Percentiles rank a stretch among this genome's conserved stretches.
Conservation (phyloP, 306 rosid genomes). For the Ziziphus jujuba region DNA sequence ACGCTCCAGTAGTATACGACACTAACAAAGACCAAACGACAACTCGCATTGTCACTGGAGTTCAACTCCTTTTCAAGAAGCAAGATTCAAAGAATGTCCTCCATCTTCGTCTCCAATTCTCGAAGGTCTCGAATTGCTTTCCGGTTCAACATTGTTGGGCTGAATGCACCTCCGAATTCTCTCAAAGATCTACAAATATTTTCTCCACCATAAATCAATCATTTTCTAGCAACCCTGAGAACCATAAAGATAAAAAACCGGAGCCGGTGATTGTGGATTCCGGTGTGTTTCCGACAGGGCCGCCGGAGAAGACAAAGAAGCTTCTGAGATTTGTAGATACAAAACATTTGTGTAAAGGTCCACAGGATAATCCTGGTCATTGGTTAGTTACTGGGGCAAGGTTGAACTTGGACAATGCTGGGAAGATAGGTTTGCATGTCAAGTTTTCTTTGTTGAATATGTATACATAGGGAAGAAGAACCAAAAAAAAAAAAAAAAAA, state of each 20-base stretch:
- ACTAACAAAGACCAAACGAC: constrained; percentile 29
- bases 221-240: constrained; percentile 36
- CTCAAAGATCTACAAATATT: constrained; percentile 54
- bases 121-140: constrained; percentile 47
- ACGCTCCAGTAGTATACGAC: constrained; percentile 62
- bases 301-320: constrained; percentile 69
- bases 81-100: constrained; percentile 60
- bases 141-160: constrained; percentile 63
- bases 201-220: constrained; percentile 69
- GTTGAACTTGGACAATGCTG: constrained; percentile 60
- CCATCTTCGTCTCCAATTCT: constrained; percentile 69
- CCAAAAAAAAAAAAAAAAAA: neutral
- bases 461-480: constrained; percentile 22
- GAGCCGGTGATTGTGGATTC: constrained; percentile 62
- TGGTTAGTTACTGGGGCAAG: constrained; percentile 89
- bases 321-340: constrained; percentile 70
- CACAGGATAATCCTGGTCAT: constrained; percentile 84
- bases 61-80: constrained; percentile 65
- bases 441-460: constrained; percentile 70
- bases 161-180: constrained; percentile 42
- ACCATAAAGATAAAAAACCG: constrained; percentile 34
- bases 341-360: constrained; percentile 63
- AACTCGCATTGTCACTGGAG: constrained; percentile 78
- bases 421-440: constrained; percentile 68
- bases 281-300: constrained; percentile 72